Percentiles rank a stretch among this genome's conserved stretches.
Conservation (phyloP, 495 filamentous ascomycete genomes). For the Hypoxylon crocopeplum region DNA sequence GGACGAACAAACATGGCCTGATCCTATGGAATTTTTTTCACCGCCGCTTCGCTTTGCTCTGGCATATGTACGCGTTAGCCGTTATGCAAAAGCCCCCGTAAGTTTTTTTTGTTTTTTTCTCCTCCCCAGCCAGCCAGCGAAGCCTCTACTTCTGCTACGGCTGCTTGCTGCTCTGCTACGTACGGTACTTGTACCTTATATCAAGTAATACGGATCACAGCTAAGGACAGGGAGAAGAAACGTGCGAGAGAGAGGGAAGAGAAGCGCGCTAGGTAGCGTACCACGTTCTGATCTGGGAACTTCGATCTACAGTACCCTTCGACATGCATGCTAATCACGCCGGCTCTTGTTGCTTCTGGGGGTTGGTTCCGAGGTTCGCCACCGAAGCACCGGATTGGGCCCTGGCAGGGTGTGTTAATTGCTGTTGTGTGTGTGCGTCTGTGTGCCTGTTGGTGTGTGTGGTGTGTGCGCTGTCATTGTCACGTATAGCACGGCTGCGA, state of each 20-base stretch:
- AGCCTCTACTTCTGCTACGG: no score
- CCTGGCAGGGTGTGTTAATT: conserved; percentile 19
- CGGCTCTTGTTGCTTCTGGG: conserved; percentile 35
- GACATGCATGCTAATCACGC: conserved; percentile 39
- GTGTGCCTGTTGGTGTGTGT: conserved; percentile 25
- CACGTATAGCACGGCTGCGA: conserved; percentile 42
- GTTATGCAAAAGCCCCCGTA: conserved; percentile 4
- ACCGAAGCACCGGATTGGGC: conserved; percentile 34
- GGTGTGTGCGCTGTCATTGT: conserved; percentile 47
- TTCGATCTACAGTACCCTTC: conserved; percentile 38
- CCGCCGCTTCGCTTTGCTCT: conserved; percentile 11
- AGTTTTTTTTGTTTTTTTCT: no score
- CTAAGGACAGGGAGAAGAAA: conserved; percentile 9
- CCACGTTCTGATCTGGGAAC: conserved; percentile 36
- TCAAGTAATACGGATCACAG: neutral
- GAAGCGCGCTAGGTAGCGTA: conserved; percentile 14
- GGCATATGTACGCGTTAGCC: conserved; percentile 1
- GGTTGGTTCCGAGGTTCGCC: conserved; percentile 35
- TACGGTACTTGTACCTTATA: neutral
- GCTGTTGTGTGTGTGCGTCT: conserved; percentile 31
- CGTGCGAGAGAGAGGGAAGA: conserved; percentile 9
- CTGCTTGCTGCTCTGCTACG: no score
- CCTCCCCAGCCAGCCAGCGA: neutral
- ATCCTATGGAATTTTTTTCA: conserved; percentile 29
- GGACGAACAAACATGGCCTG: conserved; percentile 21